Evolutionary conservation across 1,139 yeast genomes (phyloP).

Genomic region (Geotrichum cucujoidarum): DNA sequence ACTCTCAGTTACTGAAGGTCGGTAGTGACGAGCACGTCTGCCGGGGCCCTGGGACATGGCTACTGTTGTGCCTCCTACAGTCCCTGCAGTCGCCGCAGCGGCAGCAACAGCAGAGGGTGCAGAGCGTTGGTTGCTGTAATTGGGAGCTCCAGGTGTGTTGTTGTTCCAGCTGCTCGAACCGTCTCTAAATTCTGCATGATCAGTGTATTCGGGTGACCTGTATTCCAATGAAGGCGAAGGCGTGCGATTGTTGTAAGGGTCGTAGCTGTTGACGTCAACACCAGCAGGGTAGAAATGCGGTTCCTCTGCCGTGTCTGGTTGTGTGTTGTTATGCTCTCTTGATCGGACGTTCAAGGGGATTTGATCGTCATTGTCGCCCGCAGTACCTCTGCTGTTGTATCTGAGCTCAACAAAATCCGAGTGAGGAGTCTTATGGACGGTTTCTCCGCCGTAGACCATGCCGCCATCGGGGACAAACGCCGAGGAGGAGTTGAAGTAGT

Average conservation of each 20-base stretch:
- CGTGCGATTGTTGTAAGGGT: conserved; percentile 20
- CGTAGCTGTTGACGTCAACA: conserved; percentile 7
- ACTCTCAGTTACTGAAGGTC: conserved; percentile 13
- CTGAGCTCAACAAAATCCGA: conserved; percentile 25
- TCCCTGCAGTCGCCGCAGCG: conserved; percentile 30
- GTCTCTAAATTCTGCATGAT: conserved; percentile 12
- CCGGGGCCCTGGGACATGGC: conserved; percentile 14
- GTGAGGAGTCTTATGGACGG: conserved; percentile 4
- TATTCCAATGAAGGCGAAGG: conserved; percentile 24
- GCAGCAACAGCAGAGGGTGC: conserved; percentile 13
- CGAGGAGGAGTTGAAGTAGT: conserved; percentile 18
- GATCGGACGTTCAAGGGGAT: conserved; percentile 19
- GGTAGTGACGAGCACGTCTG: conserved; percentile 14
- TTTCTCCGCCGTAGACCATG: conserved; percentile 11
- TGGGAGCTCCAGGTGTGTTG: conserved; percentile 5
- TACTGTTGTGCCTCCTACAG: conserved; percentile 10
- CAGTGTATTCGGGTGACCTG: conserved; percentile 17
- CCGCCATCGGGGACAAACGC: conserved; percentile 15
- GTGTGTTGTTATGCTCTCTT: conserved; percentile 3
- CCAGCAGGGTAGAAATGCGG: conserved; percentile 9
- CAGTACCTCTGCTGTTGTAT: conserved; percentile 19
- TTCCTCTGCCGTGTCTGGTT: conserved; percentile 1
- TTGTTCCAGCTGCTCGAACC: background rate
- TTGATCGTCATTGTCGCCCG: conserved; percentile 19
- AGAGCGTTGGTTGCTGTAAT: conserved; percentile 7